Conservation (phyloP, 371 early-diverging fungal genomes). For the Mucor sp. region DNA sequence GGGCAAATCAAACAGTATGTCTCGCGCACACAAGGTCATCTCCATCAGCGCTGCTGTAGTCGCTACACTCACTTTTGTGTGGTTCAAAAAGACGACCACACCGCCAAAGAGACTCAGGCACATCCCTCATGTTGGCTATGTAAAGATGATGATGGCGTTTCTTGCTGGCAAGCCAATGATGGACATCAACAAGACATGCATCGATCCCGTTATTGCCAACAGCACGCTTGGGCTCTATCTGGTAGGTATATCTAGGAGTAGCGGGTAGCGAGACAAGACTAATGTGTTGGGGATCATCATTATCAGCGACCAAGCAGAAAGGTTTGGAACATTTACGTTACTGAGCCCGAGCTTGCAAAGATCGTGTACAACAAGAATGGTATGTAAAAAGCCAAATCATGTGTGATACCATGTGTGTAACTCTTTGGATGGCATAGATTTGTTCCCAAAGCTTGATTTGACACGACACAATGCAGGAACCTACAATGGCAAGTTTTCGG, state of each 20-base stretch:
- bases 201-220: background rate
- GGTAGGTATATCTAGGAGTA: background rate
- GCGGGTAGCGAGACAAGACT: background rate
- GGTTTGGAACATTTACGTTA: background rate
- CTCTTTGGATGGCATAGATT: background rate
- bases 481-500: slow-evolving; percentile 13
- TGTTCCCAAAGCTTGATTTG: slow-evolving; percentile 20
- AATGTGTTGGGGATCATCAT: background rate
- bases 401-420: background rate
- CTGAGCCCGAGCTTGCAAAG: slow-evolving; percentile 7
- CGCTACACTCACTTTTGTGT: background rate
- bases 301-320: background rate
- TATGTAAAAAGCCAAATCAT: background rate
- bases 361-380: slow-evolving; percentile 4
- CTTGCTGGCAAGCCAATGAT: background rate
- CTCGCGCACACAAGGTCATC: background rate
- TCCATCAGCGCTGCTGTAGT: slow-evolving; percentile 1
- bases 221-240: background rate
- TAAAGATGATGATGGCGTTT: background rate
- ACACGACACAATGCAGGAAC: slow-evolving; percentile 8
- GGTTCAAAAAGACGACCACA: background rate
- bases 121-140: slow-evolving; percentile 2
- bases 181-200: background rate
- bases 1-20: background rate
- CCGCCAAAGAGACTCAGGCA: slow-evolving; percentile 6